Evolutionary conservation across 768 basidiomycete genomes (phyloP).

Genomic region (Tulasnella sp.): DNA sequence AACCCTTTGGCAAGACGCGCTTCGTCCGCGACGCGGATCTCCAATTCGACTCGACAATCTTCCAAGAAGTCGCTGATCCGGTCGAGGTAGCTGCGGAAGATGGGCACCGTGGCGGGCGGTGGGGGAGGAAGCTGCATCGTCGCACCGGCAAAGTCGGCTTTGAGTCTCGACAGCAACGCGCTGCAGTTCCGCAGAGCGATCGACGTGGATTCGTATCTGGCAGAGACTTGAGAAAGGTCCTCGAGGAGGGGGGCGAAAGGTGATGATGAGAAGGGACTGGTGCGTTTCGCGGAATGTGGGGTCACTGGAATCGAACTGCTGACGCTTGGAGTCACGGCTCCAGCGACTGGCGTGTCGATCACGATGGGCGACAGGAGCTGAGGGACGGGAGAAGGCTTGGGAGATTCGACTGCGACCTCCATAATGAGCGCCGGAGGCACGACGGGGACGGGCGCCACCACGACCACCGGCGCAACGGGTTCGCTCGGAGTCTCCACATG

Average conservation of each 20-base stretch:
- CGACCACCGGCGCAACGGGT: background rate
- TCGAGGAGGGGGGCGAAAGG: background rate
- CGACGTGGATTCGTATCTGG: slow-evolving; percentile 64
- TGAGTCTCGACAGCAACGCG: slow-evolving; percentile 63
- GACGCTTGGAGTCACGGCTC: background rate
- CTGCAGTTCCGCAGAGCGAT: slow-evolving; percentile 71
- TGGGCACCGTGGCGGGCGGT: background rate
- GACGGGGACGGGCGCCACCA: background rate
- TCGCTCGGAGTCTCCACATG: background rate
- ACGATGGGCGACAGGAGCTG: background rate
- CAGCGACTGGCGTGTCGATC: background rate
- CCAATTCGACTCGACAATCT: slow-evolving; percentile 79
- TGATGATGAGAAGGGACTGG: background rate
- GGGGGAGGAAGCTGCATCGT: slow-evolving; percentile 32
- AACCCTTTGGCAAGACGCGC: slow-evolving; percentile 66
- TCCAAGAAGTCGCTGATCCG: slow-evolving; percentile 75
- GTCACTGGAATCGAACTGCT: background rate
- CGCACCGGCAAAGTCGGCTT: slow-evolving; percentile 39
- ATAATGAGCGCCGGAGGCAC: background rate
- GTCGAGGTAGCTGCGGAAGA: slow-evolving; percentile 52
- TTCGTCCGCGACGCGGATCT: slow-evolving; percentile 77
- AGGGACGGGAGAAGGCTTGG: background rate
- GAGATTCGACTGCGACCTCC: background rate
- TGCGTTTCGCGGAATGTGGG: slow-evolving; percentile 12
- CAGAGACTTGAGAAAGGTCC: slow-evolving; percentile 15